phyloP scores from a whole-genome alignment of 805 yeast genomes.

The Saccharomycopsis schoenii region DNA sequence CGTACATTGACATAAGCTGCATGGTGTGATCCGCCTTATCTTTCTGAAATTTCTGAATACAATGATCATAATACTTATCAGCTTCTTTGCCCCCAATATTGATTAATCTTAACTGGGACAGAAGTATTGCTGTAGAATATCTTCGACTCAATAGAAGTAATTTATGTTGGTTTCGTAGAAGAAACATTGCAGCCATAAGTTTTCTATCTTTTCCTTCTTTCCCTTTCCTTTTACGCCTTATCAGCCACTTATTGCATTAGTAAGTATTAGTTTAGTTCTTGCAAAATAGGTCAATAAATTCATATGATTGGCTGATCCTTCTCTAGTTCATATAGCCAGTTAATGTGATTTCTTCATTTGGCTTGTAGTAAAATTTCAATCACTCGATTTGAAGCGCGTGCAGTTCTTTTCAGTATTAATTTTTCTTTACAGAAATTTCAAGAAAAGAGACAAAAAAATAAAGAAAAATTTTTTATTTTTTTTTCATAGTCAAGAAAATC shows the following conservation, averaged over 20 bases:
- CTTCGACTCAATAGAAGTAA: not conserved
- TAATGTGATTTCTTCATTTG: too few relatives aligned
- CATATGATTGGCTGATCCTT: not conserved
- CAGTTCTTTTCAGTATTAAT: not conserved
- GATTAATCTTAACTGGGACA: not conserved
- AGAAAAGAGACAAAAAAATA: not conserved
- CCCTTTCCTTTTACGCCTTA: not conserved
- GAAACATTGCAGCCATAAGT: not conserved
- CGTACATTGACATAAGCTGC: not conserved
- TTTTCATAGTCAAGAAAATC: not conserved
- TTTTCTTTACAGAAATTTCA: not conserved
- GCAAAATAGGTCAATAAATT: too few relatives aligned
- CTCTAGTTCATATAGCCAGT: not conserved
- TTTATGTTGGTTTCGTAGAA: not conserved
- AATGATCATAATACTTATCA: not conserved
- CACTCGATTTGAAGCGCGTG: not conserved
- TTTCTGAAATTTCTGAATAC: not conserved
- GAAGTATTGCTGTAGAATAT: not conserved
- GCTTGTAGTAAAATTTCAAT: too few relatives aligned
- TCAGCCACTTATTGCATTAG: not conserved
- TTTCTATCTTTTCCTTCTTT: not conserved
- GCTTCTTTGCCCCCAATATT: not conserved
- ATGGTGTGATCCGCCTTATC: slow-evolving; percentile 1
- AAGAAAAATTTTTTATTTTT: too few relatives aligned
- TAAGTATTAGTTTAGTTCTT: too few relatives aligned